These are phyloP conservation scores for Hypoxylon lienhwacheense DNA, from an alignment of 495 filamentous ascomycete genomes.

Conservation along the genomic window DNA sequence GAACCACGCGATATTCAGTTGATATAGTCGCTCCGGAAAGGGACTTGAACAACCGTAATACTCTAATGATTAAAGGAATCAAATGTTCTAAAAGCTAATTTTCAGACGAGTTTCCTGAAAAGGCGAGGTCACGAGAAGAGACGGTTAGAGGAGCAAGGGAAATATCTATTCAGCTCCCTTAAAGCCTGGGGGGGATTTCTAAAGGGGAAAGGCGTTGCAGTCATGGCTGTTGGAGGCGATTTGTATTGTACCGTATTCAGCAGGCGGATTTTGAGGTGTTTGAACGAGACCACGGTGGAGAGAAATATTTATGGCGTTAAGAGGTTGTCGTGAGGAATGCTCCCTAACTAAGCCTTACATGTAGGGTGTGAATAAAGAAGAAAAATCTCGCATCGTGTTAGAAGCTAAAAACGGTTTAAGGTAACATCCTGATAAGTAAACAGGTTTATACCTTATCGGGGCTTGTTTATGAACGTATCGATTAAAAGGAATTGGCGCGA, in stretches of 20 bases:
- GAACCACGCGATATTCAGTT: conserved; percentile 9
- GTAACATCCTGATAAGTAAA: too few species aligned
- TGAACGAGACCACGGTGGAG: conserved; percentile 4
- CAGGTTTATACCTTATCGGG: too few species aligned
- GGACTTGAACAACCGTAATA: conserved; percentile 25
- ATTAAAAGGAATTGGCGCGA: too few species aligned
- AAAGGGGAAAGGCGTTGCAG: background rate
- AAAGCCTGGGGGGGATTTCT: background rate
- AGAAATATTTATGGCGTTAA: conserved; percentile 17
- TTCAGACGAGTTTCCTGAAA: background rate
- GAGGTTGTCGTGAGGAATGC: conserved; percentile 3
- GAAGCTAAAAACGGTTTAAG: background rate
- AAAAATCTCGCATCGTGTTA: background rate
- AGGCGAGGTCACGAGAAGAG: conserved; percentile 2
- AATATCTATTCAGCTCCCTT: background rate
- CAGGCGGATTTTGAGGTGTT: conserved; percentile 5
- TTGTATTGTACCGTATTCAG: conserved; percentile 2
- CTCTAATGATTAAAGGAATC: too few species aligned
- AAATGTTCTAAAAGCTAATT: too few species aligned
- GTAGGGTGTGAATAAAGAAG: conserved; percentile 12
- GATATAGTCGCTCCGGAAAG: conserved; percentile 16
- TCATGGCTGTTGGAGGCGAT: conserved; percentile 6
- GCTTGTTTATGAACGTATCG: too few species aligned
- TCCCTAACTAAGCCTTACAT: conserved; percentile 14
- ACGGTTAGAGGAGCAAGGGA: background rate